These are phyloP conservation scores for Geoglossum cookeanum DNA, from an alignment of 2,329 filamentous ascomycete genomes.

Conservation along the genomic window DNA sequence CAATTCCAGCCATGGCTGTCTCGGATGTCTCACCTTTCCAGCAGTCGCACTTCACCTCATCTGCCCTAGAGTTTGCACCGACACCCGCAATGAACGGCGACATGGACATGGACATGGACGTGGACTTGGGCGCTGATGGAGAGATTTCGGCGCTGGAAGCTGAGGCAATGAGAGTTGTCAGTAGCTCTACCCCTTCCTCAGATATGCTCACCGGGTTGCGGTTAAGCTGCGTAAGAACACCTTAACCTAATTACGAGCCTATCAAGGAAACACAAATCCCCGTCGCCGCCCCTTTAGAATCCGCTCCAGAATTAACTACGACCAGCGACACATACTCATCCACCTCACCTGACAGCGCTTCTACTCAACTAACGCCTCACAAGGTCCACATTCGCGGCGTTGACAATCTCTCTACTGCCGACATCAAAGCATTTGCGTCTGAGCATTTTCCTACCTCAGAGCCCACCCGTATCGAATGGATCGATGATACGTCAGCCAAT, in stretches of 20 bases:
- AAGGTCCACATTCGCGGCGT: constrained; percentile 77
- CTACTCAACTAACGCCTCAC: constrained; percentile 23
- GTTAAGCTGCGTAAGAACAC: not conserved
- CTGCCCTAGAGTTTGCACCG: not conserved
- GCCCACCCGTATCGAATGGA: constrained; percentile 64
- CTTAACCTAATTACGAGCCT: not conserved
- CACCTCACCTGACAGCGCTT: constrained; percentile 6
- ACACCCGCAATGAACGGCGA: constrained; percentile 11
- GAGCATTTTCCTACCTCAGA: constrained; percentile 41
- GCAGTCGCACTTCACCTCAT: not conserved
- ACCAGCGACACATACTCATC: constrained; percentile 11
- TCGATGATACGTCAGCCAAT: constrained; percentile 83
- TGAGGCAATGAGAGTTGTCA: constrained; percentile 2
- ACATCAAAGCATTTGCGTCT: constrained; percentile 57
- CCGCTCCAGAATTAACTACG: constrained; percentile 16
- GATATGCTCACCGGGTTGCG: not conserved
- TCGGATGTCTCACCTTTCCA: not conserved
- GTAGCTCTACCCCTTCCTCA: not conserved
- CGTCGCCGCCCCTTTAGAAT: constrained; percentile 8
- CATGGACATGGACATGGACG: constrained; percentile 60
- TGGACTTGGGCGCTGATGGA: constrained; percentile 33
- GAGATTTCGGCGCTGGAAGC: constrained; percentile 10
- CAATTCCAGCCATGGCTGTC: not conserved
- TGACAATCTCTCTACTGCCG: constrained; percentile 58
- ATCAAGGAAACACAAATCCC: not conserved